Evolutionary conservation across 2,329 filamentous ascomycete species (phyloP).

Genomic region (Pseudogymnoascus verrucosus): DNA sequence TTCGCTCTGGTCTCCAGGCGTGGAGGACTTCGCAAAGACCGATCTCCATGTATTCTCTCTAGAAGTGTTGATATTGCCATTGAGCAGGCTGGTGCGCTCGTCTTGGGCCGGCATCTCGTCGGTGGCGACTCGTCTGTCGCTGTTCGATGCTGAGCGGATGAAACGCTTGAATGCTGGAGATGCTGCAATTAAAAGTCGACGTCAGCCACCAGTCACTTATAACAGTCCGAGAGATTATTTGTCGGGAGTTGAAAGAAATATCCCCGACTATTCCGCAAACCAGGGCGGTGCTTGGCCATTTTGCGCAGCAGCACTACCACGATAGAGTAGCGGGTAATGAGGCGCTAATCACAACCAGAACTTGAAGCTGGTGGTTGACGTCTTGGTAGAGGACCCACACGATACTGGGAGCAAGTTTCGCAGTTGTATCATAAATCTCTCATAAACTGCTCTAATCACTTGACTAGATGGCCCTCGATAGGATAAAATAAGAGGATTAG

Average conservation of each 20-base stretch:
- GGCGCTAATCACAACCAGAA: slow-evolving; percentile 3
- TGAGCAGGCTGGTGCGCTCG: slow-evolving; percentile 23
- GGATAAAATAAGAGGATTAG: background rate
- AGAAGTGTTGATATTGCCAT: slow-evolving; percentile 14
- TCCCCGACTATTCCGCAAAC: background rate
- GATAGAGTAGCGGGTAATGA: background rate
- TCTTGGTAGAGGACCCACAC: background rate
- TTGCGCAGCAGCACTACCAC: background rate
- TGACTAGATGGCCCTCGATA: background rate
- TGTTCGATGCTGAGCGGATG: background rate
- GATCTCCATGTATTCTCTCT: slow-evolving; percentile 13
- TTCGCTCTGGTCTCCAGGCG: slow-evolving; percentile 24
- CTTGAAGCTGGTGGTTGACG: background rate
- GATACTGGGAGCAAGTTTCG: background rate
- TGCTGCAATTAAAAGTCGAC: background rate
- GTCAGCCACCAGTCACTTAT: background rate
- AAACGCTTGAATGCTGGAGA: background rate
- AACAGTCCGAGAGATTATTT: background rate
- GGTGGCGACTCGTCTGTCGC: background rate
- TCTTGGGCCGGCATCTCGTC: slow-evolving; percentile 15
- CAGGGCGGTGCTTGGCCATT: background rate
- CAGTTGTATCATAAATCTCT: slow-evolving; percentile 4
- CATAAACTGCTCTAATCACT: background rate
- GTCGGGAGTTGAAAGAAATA: background rate
- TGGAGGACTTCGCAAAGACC: slow-evolving; percentile 21